phyloP scores from a whole-genome alignment of 1,139 yeast species.

The Candida glucosophila region DNA sequence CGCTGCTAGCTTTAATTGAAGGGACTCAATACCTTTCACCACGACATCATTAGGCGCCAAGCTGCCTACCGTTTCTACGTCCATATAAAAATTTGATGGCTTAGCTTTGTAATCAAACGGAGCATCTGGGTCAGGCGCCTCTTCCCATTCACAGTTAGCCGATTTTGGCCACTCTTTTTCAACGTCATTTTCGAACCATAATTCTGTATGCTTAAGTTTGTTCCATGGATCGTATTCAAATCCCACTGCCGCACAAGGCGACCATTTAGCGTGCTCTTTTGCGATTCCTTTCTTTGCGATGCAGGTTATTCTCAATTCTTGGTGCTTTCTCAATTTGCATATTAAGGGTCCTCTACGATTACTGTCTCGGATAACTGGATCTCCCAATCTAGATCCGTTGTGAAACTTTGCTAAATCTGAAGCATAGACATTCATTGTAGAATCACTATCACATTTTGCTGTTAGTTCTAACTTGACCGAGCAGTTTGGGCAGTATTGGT shows the following conservation, averaged over 20 bases:
- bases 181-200: constrained; percentile 89
- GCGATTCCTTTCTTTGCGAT: constrained; percentile 97
- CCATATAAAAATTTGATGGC: constrained; percentile 75
- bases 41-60: constrained; percentile 87
- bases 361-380: constrained; percentile 76
- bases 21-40: constrained; percentile 68
- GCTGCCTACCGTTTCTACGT: constrained; percentile 88
- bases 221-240: constrained; percentile 99
- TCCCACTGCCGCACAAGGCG: constrained; percentile 94
- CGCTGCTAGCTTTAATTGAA: constrained; percentile 87
- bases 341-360: constrained; percentile 76
- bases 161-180: constrained; percentile 90
- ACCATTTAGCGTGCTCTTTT: constrained; percentile 98
- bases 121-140: constrained; percentile 85
- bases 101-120: constrained; percentile 78
- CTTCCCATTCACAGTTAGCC: constrained; percentile 91
- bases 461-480: constrained; percentile 79
- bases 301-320: constrained; percentile 80
- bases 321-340: constrained; percentile 88
- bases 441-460: constrained; percentile 83
- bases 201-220: constrained; percentile 88
- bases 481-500: constrained; percentile 92
- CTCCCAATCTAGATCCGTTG: constrained; percentile 52
- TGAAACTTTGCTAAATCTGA: constrained; percentile 61
- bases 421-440: constrained; percentile 84